phyloP scores from a whole-genome alignment of 768 basidiomycete genomes.

The Megacollybia marginata region DNA sequence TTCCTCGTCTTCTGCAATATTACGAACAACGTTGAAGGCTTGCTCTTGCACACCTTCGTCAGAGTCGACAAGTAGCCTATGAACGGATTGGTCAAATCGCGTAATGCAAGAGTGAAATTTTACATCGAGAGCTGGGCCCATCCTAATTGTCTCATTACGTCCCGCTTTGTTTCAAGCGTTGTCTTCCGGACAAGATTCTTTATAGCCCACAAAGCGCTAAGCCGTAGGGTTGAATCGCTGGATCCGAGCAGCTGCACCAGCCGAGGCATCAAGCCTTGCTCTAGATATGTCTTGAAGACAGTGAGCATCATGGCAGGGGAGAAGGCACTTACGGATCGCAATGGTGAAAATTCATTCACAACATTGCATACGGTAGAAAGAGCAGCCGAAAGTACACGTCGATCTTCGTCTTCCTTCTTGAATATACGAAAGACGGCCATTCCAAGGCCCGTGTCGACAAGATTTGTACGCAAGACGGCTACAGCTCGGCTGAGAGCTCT shows the following conservation, averaged over 20 bases:
- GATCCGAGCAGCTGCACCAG: slow-evolving; percentile 51
- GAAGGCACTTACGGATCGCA: slow-evolving; percentile 49
- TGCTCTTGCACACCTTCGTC: slow-evolving; percentile 62
- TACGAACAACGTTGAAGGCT: slow-evolving; percentile 56
- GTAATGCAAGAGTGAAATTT: neutral
- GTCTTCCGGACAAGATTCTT: slow-evolving; percentile 77
- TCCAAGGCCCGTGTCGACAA: slow-evolving; percentile 79
- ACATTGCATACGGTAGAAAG: slow-evolving; percentile 78
- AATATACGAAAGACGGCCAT: slow-evolving; percentile 60
- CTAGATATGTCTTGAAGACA: slow-evolving; percentile 50
- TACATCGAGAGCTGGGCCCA: slow-evolving; percentile 35
- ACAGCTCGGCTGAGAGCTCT: slow-evolving; percentile 76
- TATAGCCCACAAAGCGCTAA: slow-evolving; percentile 80
- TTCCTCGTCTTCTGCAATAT: slow-evolving; percentile 57
- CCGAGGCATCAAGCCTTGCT: slow-evolving; percentile 58
- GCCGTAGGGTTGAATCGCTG: slow-evolving; percentile 47
- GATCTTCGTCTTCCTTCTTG: slow-evolving; percentile 50
- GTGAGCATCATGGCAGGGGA: neutral
- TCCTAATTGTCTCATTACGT: slow-evolving; percentile 61
- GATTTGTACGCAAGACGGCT: slow-evolving; percentile 72
- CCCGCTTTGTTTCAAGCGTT: slow-evolving; percentile 47
- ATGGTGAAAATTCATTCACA: slow-evolving; percentile 79
- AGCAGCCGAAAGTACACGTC: slow-evolving; percentile 64
- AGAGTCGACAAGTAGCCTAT: slow-evolving; percentile 47
- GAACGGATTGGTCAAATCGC: neutral